Evolutionary conservation across 192 early-diverging fungal species (phyloP), one percentile per base, ranked within the genome.

Genomic region (Coemansia asiatica): DNA sequence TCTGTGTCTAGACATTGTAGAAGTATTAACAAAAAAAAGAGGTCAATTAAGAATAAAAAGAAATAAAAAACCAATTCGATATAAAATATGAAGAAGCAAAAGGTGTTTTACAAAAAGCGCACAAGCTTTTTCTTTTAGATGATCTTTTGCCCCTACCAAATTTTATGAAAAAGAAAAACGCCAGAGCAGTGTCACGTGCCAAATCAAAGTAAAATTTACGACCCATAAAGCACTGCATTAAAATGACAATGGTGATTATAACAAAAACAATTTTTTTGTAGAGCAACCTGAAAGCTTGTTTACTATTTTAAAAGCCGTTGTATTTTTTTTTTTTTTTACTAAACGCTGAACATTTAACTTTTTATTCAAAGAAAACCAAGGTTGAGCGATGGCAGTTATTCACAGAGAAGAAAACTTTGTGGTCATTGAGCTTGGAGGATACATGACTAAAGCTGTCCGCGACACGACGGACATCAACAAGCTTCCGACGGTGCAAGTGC

Each of bases 351-450:
- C 21, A 53, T 26, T 56, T 56, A 56, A 18, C 33, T 44, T 46
- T 16, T 44, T 64, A 54, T 35, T 51, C 38, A 10, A 7, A 18
- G 36, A 3, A 10, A 40, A 33, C 4, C 31, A 33, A 8, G 31
- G 19, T 22, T 6, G 54, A 46, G 27, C 3, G 6, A 16, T 68
- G 49, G 12, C 38, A 31, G 56, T 74, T 54, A 55, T 61, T 22
- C 66, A 88, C 58, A 80, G 77, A 51, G 94, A 96, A 72, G 88
- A 88, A 49, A 91, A 87, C 69, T 90, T 90, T 72, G 83, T 98
- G 25, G 90, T 96, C 16, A 88, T 98, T 60, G 92, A 96, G 81
- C 84, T 90, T 27, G 94, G 96, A 50, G 90, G 90, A 53, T 84
- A 84, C 66, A 81, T 61, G 23, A 90, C 89, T n/a, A 92, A 88